A percentile compares a stretch with the other conserved stretches of the same genome.
phyloP scores from a whole-genome alignment of 371 early-diverging fungal genomes.

The Capillidium rhysosporum region DNA sequence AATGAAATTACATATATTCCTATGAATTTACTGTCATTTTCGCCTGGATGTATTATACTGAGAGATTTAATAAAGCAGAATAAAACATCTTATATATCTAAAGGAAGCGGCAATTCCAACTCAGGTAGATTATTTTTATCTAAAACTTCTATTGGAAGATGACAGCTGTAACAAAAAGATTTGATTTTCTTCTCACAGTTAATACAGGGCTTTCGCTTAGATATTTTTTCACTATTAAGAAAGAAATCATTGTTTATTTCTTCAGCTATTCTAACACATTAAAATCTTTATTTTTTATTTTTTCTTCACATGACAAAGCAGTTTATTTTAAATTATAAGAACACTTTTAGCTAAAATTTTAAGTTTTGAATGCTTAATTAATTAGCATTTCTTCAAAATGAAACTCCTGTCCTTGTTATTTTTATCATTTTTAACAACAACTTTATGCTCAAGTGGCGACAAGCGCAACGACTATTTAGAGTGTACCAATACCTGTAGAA shows the following conservation, averaged over 20 bases:
- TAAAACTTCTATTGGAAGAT: conserved; percentile 18
- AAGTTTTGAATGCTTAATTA: no score
- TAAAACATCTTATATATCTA: conserved; percentile 39
- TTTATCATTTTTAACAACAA: no score
- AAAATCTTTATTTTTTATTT: neutral
- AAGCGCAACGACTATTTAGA: no score
- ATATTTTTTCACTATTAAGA: neutral
- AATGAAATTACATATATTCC: conserved; percentile 64
- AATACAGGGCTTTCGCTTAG: neutral
- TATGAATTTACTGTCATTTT: conserved; percentile 66
- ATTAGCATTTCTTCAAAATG: no score
- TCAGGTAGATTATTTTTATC: conserved; percentile 29
- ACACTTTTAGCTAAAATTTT: no score
- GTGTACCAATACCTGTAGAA: no score
- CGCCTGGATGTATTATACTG: conserved; percentile 60
- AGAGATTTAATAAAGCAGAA: neutral
- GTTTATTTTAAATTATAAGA: no score
- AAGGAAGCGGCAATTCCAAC: conserved; percentile 46
- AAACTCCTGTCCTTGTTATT: no score
- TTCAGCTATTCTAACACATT: neutral
- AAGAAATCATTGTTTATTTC: neutral
- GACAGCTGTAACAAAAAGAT: conserved; percentile 55
- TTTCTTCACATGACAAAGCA: no score
- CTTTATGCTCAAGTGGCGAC: no score
- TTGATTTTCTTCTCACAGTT: conserved; percentile 36